Evolutionary conservation across 1,139 yeast species (phyloP).

Genomic region (Pichia sp.): DNA sequence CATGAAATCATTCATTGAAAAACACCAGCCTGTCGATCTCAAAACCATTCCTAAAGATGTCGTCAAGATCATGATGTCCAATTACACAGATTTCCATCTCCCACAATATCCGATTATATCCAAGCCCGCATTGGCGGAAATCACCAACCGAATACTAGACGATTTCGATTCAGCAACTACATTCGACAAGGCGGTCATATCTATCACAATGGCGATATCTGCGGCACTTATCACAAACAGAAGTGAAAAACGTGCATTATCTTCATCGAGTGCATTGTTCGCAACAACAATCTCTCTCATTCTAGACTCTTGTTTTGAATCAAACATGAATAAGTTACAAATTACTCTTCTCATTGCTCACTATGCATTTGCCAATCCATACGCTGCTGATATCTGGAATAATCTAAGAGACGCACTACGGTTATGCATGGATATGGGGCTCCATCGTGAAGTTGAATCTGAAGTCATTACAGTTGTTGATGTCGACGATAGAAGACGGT

Average conservation of each 20-base stretch:
- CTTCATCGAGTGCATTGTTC: slow-evolving; percentile 24
- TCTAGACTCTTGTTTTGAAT: slow-evolving; percentile 16
- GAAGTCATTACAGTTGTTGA: slow-evolving; percentile 16
- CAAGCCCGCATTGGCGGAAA: slow-evolving; percentile 12
- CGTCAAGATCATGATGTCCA: slow-evolving; percentile 18
- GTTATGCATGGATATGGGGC: slow-evolving; percentile 22
- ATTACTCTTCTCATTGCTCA: slow-evolving; percentile 21
- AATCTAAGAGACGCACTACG: slow-evolving; percentile 20
- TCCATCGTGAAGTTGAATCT: slow-evolving; percentile 19
- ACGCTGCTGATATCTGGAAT: slow-evolving; percentile 24
- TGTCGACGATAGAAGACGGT: slow-evolving; percentile 18
- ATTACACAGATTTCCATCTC: slow-evolving; percentile 21
- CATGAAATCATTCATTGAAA: slow-evolving; percentile 19
- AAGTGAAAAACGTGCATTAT: slow-evolving; percentile 22
- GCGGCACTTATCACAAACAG: slow-evolving; percentile 24
- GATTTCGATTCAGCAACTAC: slow-evolving; percentile 9
- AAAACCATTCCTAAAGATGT: slow-evolving; percentile 21
- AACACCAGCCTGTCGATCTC: slow-evolving; percentile 22
- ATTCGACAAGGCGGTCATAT: slow-evolving; percentile 21
- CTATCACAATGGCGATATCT: slow-evolving; percentile 23
- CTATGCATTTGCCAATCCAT: slow-evolving; percentile 27
- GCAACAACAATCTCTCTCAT: slow-evolving; percentile 19
- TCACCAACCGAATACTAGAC: slow-evolving; percentile 12
- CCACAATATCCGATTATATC: slow-evolving; percentile 26
- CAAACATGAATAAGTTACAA: slow-evolving; percentile 20